Base-by-base conservation (phyloP, 1,284 basidiomycete species). In the Ceratobasidium sp. region DNA sequence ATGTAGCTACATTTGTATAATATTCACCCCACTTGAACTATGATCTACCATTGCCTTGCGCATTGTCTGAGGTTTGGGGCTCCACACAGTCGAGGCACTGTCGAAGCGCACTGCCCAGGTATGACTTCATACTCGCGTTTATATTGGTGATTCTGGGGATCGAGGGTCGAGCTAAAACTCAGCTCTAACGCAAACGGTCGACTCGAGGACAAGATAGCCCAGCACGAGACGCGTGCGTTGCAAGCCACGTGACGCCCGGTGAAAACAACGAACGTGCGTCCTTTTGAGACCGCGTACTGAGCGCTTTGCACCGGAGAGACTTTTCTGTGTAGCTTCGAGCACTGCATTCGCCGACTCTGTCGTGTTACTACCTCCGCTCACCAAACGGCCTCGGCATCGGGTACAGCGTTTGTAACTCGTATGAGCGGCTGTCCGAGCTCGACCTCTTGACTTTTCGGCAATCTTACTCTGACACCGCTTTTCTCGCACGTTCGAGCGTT, bases 1-100 rank as follows among this genome's bases (percentile, higher is more conserved):
- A 51, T 51, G 61, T 63, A 63, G 46, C 61, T 63, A 63, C 61
- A 40, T 51, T 21, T 69, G 66, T 69, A 59, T 69, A 56, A 21
- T 69, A 58, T 59, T 14, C 30, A 69, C 38, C 23, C 44, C 30
- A 46, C 38, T 23, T 69, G 25, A 59, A 69, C 42, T 58, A 36
- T 58, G 56, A 58, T 58, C 36, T 21, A 36, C 16, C 3, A 8
- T n/a, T 30, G 56, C 56, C 56, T 58, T 23, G 56, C 56, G n/a
- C 56, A 23, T 3, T 12, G 56, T 11, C 30, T 40, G 33, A 40
- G 18, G 21, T 21, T 36, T 58, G 56, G 56, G 56, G 56, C 56
- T 40, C 56, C 56, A 58, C 56, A 38, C 36, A 9, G 36, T 12
- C 36, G 36, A 38, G 36, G 36, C 36, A 38, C 36, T 38, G 11